Evolutionary conservation across 192 early-diverging fungal genomes (phyloP).

Genomic region (Backusella westeae): DNA sequence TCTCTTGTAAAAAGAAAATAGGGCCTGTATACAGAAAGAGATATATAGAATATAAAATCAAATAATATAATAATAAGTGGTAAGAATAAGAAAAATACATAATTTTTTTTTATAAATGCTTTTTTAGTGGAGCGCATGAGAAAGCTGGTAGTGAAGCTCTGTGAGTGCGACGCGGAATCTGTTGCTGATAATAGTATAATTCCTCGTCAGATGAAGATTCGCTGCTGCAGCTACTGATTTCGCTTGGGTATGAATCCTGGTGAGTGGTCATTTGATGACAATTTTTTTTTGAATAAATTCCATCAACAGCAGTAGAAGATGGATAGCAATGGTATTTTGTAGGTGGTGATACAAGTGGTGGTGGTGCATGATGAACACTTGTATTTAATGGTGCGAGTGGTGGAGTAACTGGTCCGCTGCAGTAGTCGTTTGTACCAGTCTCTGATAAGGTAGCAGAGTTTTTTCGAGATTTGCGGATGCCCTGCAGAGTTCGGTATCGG

Average conservation of each 20-base stretch:
- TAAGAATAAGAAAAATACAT: neutral
- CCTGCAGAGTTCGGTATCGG: slow-evolving; percentile 33
- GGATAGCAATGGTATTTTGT: neutral
- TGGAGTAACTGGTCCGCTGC: neutral
- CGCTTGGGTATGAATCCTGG: neutral
- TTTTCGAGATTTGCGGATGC: slow-evolving; percentile 36
- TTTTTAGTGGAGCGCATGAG: neutral
- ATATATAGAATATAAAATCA: neutral
- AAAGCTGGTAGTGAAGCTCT: neutral
- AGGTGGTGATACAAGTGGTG: slow-evolving; percentile 6
- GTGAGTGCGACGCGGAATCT: neutral
- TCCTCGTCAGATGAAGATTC: slow-evolving; percentile 1
- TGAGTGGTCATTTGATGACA: neutral
- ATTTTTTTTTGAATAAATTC: slow-evolving; percentile 2
- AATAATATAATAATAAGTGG: neutral
- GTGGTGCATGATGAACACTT: neutral
- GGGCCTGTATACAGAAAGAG: neutral
- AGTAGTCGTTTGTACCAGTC: neutral
- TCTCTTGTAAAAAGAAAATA: neutral
- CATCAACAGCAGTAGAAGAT: neutral
- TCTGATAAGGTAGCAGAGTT: neutral
- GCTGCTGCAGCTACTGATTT: slow-evolving; percentile 1
- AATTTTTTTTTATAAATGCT: neutral
- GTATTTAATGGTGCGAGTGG: neutral
- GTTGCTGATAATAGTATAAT: neutral